Conservation (phyloP, 352 stramenopile species). For the Phytophthora vignae region DNA sequence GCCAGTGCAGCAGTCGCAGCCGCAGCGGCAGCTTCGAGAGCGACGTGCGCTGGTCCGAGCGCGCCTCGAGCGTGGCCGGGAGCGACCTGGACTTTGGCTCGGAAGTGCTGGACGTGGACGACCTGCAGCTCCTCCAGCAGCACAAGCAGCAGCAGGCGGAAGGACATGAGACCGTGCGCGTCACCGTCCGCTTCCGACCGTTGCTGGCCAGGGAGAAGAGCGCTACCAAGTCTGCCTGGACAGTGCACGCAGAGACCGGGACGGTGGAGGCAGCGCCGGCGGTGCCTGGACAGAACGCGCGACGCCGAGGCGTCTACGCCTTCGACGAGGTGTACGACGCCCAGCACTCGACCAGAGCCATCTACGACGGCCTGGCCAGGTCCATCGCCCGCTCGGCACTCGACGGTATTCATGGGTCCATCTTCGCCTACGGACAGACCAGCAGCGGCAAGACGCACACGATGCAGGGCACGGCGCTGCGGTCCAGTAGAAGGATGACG, state of each 20-base stretch:
- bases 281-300: conserved; percentile 21
- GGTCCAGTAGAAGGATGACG: conserved; percentile 14
- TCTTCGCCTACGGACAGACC: conserved; percentile 88
- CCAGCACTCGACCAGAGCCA: conserved; percentile 51
- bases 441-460: conserved; percentile 86
- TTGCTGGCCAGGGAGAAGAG: conserved; percentile 45
- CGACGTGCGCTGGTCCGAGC: conserved; percentile 29
- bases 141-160: conserved; percentile 10
- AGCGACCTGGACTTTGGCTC: conserved; percentile 39
- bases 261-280: conserved; percentile 37
- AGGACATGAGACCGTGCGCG: conserved; percentile 42
- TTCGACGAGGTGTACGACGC: conserved; percentile 65
- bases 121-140: conserved; percentile 41
- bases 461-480: conserved; percentile 59
- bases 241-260: conserved; percentile 41
- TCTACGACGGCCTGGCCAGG: conserved; percentile 76
- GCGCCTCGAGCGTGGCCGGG: conserved; percentile 21
- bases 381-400: conserved; percentile 75
- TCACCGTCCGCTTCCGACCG: conserved; percentile 52
- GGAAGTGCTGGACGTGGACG: conserved; percentile 44
- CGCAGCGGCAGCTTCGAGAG: conserved; percentile 45
- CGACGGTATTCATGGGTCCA: conserved; percentile 80
- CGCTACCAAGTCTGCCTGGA: conserved; percentile 33
- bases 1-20: conserved; percentile 44
- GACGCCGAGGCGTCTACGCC: conserved; percentile 45